A percentile compares a stretch with the other conserved stretches of the same genome.
These are phyloP conservation scores for Pterula multifida DNA, from an alignment of 1,284 basidiomycete genomes.

Conservation along the genomic window DNA sequence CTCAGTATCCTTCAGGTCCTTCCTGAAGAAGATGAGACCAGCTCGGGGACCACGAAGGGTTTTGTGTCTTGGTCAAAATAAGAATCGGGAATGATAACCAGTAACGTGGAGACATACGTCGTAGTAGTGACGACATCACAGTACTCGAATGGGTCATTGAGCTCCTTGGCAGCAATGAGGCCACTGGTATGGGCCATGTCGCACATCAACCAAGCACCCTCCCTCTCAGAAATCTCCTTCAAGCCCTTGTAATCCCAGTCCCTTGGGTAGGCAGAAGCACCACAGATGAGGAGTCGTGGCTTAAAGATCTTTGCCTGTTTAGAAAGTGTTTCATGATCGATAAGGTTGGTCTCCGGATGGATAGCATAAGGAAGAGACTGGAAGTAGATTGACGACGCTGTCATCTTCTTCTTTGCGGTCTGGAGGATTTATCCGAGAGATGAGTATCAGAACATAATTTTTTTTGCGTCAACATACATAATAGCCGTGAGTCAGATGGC, in stretches of 20 bases:
- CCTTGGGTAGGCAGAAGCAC: slow-evolving; percentile 96
- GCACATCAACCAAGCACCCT: slow-evolving; percentile 88
- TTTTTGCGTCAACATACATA: slow-evolving; percentile 45
- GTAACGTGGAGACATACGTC: slow-evolving; percentile 43
- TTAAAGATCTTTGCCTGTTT: slow-evolving; percentile 94
- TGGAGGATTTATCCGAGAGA: slow-evolving; percentile 20
- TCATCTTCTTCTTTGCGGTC: slow-evolving; percentile 99
- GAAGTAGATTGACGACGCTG: slow-evolving; percentile 99
- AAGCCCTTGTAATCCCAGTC: slow-evolving; percentile 93
- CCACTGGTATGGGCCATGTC: slow-evolving; percentile 99
- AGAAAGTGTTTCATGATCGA: slow-evolving; percentile 82
- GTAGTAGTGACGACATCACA: slow-evolving; percentile 98
- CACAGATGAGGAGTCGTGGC: slow-evolving; percentile 92
- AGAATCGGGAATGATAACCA: slow-evolving; percentile 4
- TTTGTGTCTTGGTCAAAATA: slow-evolving; percentile 63
- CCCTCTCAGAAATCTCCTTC: slow-evolving; percentile 74
- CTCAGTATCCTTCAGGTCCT: slow-evolving; percentile 76
- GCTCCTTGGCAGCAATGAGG: slow-evolving; percentile 87
- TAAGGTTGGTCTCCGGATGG: slow-evolving; percentile 73
- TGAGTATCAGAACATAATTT: slow-evolving; percentile 22
- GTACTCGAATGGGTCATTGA: slow-evolving; percentile 90
- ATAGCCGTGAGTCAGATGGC: slow-evolving; percentile 96
- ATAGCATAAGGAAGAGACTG: slow-evolving; percentile 96
- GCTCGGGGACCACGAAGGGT: slow-evolving; percentile 97
- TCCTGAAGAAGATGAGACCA: slow-evolving; percentile 98